These are phyloP conservation scores for Neurospora sp. DNA, from an alignment of 495 filamentous ascomycete species.

Conservation along the genomic window DNA sequence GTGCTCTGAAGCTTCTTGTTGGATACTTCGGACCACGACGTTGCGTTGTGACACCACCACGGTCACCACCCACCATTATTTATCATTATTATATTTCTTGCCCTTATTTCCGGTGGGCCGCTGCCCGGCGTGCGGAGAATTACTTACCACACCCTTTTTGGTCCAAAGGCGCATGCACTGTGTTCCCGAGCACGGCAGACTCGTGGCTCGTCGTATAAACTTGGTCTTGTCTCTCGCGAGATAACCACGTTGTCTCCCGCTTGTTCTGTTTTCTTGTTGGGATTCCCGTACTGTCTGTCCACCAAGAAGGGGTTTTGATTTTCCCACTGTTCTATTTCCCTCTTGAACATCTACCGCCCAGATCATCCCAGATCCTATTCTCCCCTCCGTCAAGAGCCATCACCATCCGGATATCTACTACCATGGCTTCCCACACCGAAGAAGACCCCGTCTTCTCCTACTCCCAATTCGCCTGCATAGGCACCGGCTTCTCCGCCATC, in stretches of 20 bases:
- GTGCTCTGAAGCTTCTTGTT: neutral
- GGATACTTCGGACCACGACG: neutral
- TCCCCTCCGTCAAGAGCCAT: neutral
- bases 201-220: neutral
- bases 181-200: neutral
- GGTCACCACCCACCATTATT: neutral
- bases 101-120: neutral
- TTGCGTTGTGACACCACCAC: neutral
- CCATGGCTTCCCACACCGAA: neutral
- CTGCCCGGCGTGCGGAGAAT: neutral
- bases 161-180: neutral
- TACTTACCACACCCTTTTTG: neutral
- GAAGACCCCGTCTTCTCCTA: slow-evolving; percentile 6
- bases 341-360: neutral
- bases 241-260: neutral
- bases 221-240: neutral
- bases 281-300: neutral
- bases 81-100: neutral
- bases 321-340: neutral
- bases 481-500: slow-evolving; percentile 58
- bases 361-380: neutral
- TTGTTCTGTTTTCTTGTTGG: neutral
- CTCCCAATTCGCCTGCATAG: slow-evolving; percentile 38
- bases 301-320: neutral
- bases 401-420: neutral